phyloP scores from a whole-genome alignment of 225 moss, liverwort and hornwort genomes.

The Neckera pumila region DNA sequence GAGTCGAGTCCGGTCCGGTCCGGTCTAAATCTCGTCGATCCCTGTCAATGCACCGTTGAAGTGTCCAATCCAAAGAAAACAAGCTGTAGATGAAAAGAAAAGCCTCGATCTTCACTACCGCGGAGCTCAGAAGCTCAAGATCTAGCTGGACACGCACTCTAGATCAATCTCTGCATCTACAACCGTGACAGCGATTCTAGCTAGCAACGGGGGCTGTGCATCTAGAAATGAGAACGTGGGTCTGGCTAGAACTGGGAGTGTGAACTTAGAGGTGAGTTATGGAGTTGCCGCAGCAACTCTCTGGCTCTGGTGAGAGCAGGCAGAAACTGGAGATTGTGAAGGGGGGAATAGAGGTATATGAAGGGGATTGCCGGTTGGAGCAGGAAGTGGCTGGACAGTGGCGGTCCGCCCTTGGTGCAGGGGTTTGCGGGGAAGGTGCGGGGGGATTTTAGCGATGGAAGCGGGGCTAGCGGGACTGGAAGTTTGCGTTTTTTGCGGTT shows the following conservation, averaged over 20 bases:
- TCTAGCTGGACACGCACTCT: too few relatives aligned
- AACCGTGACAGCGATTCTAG: too few relatives aligned
- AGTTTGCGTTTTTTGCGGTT: not conserved
- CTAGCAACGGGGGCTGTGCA: not conserved
- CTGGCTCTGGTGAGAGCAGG: not conserved
- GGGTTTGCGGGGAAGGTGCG: not conserved
- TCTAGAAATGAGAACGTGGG: too few relatives aligned
- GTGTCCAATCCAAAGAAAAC: not conserved
- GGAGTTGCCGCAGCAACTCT: not conserved
- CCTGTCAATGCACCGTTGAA: not conserved
- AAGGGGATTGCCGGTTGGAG: not conserved
- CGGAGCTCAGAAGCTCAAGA: not conserved
- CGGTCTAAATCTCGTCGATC: not conserved
- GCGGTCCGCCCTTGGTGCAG: not conserved
- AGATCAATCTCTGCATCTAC: not conserved
- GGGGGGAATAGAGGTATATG: not conserved
- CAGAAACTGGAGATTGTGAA: rapidly evolving
- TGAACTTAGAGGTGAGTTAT: too few relatives aligned
- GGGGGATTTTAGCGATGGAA: not conserved
- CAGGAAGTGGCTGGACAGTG: not conserved
- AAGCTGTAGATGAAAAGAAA: not conserved
- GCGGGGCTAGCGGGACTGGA: not conserved
- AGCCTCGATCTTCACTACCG: not conserved
- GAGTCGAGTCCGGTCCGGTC: too few relatives aligned
- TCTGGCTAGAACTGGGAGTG: not conserved